Evolutionary conservation across 306 rosid genomes (phyloP), one percentile per base, ranked within the genome.

Genomic region (Dicorynia guianensis): DNA sequence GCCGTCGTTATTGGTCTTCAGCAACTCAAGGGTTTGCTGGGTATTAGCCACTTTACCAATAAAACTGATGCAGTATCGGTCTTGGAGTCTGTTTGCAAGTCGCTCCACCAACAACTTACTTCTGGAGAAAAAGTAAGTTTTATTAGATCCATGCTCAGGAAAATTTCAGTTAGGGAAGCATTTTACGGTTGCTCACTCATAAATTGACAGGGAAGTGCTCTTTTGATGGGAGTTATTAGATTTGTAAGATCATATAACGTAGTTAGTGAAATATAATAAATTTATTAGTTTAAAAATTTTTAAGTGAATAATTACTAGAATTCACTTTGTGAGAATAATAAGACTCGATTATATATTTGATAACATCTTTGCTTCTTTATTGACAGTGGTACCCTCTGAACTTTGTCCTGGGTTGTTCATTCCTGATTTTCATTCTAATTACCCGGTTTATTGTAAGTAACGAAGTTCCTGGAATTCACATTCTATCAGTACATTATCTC

Each of bases 1-100:
- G 98, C 98, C 74, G 79, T 93, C 48, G 78, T 91, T 13, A 90
- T 93, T 69, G 91, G 97, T 49, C 98, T 93, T 80, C 98, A 93
- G 57, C 98, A 93, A 58, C 86, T 93, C 5, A 93, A 84, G 56
- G 97, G 97, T 8, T 77, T 93, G 3, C 76, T 93, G 33, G 98
- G 95, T 36, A 76, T 93, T 50, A 80, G 19, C 79, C 88, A 89
- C 66, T 93, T 93, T 61, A 89, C 97, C 42, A 56, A 72, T 67
- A 84, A 91, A 69, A 89, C 98, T 4, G 97, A 93, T 75, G 74
- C 57, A 35, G 76, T 89, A 3, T 93, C 97, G 13, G 98, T 93
- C 7, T 40, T 93, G 67, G 67, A 48, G 40, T 87, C 93, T 74
- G 89, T 90, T 78, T 81, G 76, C 56, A 83, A 74, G 48, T 83